Conservation (phyloP, 805 yeast species). For the Myxozyma mucilagina region DNA sequence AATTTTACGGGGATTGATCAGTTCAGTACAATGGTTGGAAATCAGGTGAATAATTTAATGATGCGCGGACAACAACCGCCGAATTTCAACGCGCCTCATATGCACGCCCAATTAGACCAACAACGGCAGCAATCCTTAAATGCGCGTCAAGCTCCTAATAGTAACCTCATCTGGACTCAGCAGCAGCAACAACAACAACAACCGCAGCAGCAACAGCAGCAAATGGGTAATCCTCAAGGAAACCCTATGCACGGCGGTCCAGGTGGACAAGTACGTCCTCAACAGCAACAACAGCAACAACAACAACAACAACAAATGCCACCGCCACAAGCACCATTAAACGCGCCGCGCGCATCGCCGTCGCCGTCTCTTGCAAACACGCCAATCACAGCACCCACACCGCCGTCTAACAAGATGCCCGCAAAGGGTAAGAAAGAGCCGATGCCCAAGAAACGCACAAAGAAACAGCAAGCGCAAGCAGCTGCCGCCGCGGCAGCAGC, state of each 20-base stretch:
- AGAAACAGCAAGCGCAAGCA: slow-evolving; percentile 20
- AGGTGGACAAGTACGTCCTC: slow-evolving; percentile 7
- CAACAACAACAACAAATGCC: slow-evolving; percentile 31
- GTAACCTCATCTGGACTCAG: slow-evolving; percentile 21
- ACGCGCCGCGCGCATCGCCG: slow-evolving; percentile 16
- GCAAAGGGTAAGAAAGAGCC: slow-evolving; percentile 31
- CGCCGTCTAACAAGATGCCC: slow-evolving; percentile 22
- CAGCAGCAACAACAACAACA: slow-evolving; percentile 9
- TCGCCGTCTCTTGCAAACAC: slow-evolving; percentile 26
- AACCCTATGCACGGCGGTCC: slow-evolving; percentile 1
- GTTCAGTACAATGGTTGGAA: slow-evolving; percentile 38
- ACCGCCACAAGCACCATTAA: slow-evolving; percentile 26
- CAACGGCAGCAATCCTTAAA: slow-evolving; percentile 15
- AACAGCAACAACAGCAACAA: slow-evolving; percentile 22
- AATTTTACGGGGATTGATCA: slow-evolving; percentile 36
- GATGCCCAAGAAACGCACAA: slow-evolving; percentile 23
- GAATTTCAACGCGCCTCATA: slow-evolving; percentile 11
- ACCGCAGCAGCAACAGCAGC: slow-evolving; percentile 1
- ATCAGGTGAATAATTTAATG: slow-evolving; percentile 29
- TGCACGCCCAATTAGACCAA: slow-evolving; percentile 18
- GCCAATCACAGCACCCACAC: slow-evolving; percentile 30
- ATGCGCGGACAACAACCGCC: slow-evolving; percentile 26
- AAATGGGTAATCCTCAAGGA: slow-evolving; percentile 8
- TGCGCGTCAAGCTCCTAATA: slow-evolving; percentile 10
- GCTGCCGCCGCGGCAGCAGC: slow-evolving; percentile 26